Evolutionary conservation across 257 asterid species (phyloP).

Genomic region (Solanum ossicruentum): DNA sequence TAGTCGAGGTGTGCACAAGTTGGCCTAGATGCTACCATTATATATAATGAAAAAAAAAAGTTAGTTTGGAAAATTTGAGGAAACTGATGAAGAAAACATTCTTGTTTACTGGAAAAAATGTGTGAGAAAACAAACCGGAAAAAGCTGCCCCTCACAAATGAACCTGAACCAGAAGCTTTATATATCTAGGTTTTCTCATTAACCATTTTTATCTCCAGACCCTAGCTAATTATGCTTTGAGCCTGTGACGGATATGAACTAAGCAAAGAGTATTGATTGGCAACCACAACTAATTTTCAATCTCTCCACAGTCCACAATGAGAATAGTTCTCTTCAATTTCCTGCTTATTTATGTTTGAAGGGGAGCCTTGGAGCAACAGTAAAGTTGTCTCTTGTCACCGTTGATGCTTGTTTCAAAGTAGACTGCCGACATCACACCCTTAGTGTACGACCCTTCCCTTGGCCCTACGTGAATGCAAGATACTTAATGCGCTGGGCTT

Average conservation of each 20-base stretch:
- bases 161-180: not conserved
- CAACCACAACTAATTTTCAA: not conserved
- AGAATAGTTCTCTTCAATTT: not conserved
- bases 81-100: not conserved
- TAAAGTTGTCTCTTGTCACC: not conserved
- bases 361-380: not conserved
- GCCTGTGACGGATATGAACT: not conserved
- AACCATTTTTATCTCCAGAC: not conserved
- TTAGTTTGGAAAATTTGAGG: not conserved
- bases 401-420: not conserved
- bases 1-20: not conserved
- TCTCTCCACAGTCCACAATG: not conserved
- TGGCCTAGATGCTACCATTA: not conserved
- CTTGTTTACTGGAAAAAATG: not conserved
- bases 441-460: not conserved
- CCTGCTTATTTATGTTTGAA: not conserved
- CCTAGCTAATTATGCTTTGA: not conserved
- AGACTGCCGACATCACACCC: not conserved
- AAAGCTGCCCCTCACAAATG: not conserved
- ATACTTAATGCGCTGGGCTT: not conserved
- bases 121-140: not conserved
- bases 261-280: not conserved
- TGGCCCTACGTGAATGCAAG: not conserved
- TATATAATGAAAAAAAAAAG: not conserved
- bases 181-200: not conserved